phyloP scores from a whole-genome alignment of 2,329 filamentous ascomycete genomes.

The Madurella mycetomatis region DNA sequence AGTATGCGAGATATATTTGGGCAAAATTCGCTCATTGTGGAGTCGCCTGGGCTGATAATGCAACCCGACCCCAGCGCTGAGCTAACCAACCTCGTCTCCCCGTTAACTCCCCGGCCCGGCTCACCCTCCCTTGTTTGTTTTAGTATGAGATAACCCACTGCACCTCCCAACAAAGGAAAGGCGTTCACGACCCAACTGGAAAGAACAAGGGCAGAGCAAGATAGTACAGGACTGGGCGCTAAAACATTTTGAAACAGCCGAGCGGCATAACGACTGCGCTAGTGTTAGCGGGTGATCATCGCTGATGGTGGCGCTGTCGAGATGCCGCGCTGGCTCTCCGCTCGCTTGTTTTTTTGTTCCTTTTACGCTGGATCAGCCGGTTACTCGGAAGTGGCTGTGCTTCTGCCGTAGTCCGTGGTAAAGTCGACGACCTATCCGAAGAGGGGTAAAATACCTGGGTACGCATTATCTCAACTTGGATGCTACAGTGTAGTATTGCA shows the following conservation, averaged over 20 bases:
- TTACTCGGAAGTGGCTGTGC: slow-evolving; percentile 10
- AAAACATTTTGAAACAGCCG: too few species aligned
- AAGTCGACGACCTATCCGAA: neutral
- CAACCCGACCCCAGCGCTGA: too few species aligned
- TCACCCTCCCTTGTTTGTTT: too few species aligned
- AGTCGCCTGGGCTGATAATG: too few species aligned
- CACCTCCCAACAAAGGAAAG: too few species aligned
- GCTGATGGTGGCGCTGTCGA: neutral
- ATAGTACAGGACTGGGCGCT: too few species aligned
- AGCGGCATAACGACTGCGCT: too few species aligned
- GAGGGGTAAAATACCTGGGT: neutral
- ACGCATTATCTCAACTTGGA: neutral
- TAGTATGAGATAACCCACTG: too few species aligned
- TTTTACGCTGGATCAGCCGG: neutral
- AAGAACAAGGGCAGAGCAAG: too few species aligned
- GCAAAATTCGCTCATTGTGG: slow-evolving; percentile 6
- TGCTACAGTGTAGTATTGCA: neutral
- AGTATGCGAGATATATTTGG: slow-evolving; percentile 10
- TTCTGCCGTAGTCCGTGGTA: neutral
- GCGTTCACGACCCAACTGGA: too few species aligned
- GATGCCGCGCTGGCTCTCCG: slow-evolving; percentile 8
- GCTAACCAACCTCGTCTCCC: too few species aligned
- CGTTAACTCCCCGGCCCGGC: too few species aligned
- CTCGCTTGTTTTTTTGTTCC: slow-evolving; percentile 8
- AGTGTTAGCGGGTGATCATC: neutral